phyloP scores from a whole-genome alignment of 495 filamentous ascomycete genomes.

The Penicillium verhagenii region DNA sequence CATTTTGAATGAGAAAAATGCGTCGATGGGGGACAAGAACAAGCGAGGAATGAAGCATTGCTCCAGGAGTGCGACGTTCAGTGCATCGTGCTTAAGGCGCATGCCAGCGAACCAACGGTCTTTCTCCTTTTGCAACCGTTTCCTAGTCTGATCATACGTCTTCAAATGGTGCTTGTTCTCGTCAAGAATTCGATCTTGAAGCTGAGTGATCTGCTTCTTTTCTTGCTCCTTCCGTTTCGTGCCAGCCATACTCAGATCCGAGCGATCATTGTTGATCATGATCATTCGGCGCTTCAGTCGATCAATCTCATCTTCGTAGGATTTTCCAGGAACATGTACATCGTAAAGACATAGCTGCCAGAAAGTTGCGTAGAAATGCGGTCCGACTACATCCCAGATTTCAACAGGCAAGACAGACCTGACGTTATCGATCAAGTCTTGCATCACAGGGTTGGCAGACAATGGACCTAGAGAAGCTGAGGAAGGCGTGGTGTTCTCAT shows the following conservation, averaged over 20 bases:
- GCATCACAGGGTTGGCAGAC: slow-evolving; percentile 71
- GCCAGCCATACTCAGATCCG: slow-evolving; percentile 63
- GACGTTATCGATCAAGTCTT: slow-evolving; percentile 70
- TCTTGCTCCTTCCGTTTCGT: slow-evolving; percentile 63
- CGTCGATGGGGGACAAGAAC: slow-evolving; percentile 78
- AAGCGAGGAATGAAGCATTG: slow-evolving; percentile 88
- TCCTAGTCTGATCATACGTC: slow-evolving; percentile 59
- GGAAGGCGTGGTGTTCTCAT: slow-evolving; percentile 15
- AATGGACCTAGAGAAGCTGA: slow-evolving; percentile 19
- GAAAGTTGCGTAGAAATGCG: slow-evolving; percentile 85
- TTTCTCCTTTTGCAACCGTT: slow-evolving; percentile 73
- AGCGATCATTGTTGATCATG: slow-evolving; percentile 64
- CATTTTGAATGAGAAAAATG: slow-evolving; percentile 82
- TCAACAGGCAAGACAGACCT: slow-evolving; percentile 57
- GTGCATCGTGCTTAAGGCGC: slow-evolving; percentile 59
- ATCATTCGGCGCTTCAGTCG: slow-evolving; percentile 59
- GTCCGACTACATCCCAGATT: slow-evolving; percentile 64
- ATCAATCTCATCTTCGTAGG: slow-evolving; percentile 70
- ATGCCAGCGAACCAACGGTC: slow-evolving; percentile 70
- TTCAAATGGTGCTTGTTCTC: slow-evolving; percentile 70
- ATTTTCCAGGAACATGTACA: slow-evolving; percentile 66
- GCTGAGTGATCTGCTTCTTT: slow-evolving; percentile 57
- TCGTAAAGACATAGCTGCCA: slow-evolving; percentile 87
- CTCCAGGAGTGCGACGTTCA: slow-evolving; percentile 77
- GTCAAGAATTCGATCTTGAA: slow-evolving; percentile 59